phyloP scores from a whole-genome alignment of 2,329 filamentous ascomycete species.

The Fusarium buharicum region DNA sequence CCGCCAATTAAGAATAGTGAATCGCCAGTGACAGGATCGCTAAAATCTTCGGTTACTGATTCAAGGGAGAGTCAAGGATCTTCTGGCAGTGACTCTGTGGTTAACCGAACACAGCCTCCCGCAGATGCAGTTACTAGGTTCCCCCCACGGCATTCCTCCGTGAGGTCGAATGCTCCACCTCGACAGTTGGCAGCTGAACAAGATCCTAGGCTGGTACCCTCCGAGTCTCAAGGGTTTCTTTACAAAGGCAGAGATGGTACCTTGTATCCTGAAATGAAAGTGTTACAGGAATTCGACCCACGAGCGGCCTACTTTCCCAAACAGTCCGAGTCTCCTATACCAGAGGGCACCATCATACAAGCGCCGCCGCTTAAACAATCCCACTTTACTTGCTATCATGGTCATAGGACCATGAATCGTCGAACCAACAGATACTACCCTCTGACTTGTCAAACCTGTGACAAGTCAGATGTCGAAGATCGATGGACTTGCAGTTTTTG shows the following conservation, averaged over 20 bases:
- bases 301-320: slow-evolving; percentile 53
- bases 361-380: slow-evolving; percentile 57
- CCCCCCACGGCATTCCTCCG: slow-evolving; percentile 50
- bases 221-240: slow-evolving; percentile 50
- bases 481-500: slow-evolving; percentile 63
- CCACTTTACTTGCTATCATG: slow-evolving; percentile 59
- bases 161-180: slow-evolving; percentile 36
- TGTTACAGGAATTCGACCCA: slow-evolving; percentile 49
- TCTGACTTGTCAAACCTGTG: slow-evolving; percentile 65
- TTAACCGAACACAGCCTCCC: slow-evolving; percentile 31
- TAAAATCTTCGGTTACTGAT: slow-evolving; percentile 33
- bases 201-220: slow-evolving; percentile 49
- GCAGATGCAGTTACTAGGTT: slow-evolving; percentile 42
- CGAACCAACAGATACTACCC: slow-evolving; percentile 62
- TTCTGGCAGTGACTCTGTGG: slow-evolving; percentile 36
- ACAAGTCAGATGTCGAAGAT: slow-evolving; percentile 56
- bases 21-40: slow-evolving; percentile 37
- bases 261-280: slow-evolving; percentile 56
- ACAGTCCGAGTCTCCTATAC: slow-evolving; percentile 43
- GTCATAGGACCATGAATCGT: slow-evolving; percentile 60
- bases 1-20: slow-evolving; percentile 30
- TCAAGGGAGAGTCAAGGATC: slow-evolving; percentile 27
- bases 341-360: slow-evolving; percentile 53
- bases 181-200: slow-evolving; percentile 40
- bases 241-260: slow-evolving; percentile 54